Conservation (phyloP, 768 basidiomycete species). For the Tylopilus cervinicoccineus region DNA sequence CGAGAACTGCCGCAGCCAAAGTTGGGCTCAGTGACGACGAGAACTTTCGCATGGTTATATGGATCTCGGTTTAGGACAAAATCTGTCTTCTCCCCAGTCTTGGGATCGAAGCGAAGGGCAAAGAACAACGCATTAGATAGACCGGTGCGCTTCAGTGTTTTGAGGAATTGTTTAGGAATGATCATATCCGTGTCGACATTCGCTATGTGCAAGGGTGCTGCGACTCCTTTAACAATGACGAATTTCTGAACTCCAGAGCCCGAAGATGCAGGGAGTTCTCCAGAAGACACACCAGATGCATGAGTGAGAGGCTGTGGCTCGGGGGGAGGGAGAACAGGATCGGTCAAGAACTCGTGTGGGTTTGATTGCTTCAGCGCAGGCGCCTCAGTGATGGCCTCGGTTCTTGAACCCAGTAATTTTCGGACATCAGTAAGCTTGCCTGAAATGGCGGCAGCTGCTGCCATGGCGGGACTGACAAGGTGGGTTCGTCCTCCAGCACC, state of each 20-base stretch:
- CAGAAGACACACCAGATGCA: conserved; percentile 28
- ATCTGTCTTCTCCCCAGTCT: conserved; percentile 76
- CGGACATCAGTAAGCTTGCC: conserved; percentile 85
- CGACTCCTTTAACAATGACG: conserved; percentile 65
- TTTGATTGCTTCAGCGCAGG: conserved; percentile 66
- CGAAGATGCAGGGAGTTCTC: conserved; percentile 38
- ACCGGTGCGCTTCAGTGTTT: conserved; percentile 87
- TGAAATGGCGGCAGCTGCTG: conserved; percentile 83
- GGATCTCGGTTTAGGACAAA: conserved; percentile 82
- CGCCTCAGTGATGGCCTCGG: conserved; percentile 41
- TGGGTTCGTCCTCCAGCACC: conserved; percentile 87
- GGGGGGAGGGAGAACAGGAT: conserved; percentile 56
- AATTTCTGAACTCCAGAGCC: conserved; percentile 59
- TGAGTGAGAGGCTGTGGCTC: conserved; percentile 39
- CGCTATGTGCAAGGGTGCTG: conserved; percentile 75
- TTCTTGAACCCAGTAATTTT: conserved; percentile 54
- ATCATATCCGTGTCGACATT: conserved; percentile 94
- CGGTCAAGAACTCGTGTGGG: conserved; percentile 74
- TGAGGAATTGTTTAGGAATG: conserved; percentile 92
- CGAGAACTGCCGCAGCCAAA: conserved; percentile 91
- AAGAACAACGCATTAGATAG: conserved; percentile 81
- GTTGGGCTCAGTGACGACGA: conserved; percentile 83
- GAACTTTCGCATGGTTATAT: conserved; percentile 69
- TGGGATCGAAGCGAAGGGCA: conserved; percentile 71
- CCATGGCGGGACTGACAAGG: conserved; percentile 88